Evolutionary conservation across 148 eudicot species (phyloP), one percentile per base, ranked within the genome.

Genomic region (Rhododendron vialii): DNA sequence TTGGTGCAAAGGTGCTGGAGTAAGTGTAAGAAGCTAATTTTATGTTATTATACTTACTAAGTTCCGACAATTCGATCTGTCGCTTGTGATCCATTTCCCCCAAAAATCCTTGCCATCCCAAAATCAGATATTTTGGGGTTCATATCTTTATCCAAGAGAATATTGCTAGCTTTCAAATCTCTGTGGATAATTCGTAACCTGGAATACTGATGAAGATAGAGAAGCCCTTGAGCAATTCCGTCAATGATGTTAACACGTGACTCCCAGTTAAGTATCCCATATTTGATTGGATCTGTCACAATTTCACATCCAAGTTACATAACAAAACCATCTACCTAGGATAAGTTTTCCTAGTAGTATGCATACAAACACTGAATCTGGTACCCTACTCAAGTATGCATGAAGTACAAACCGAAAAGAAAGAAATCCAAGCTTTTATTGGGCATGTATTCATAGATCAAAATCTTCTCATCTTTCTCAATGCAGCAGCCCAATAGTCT

Each of bases 141-240:
- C 28, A 85, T 33, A 11, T 87, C 79, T 38, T 53, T 65, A 55
- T 89, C 91, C 15, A 87, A 84, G 18, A 83, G 71, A 48, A 89
- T 84, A 26, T 89, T 89, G 88, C 91, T 87, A 1, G 89, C 61
- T 59, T 89, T 89, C 61, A 89, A 89, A 85, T 89, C 91, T 26
- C 91, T 48, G 2, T 87, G 89, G 24, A 89, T 89, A 35, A 89
- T 83, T 47, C 36, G 81, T 83, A 89, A 73, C 84, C 91, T 89
- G 8, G 91, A 89, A 69, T 89, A 86, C 4, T 61, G 83, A 53
- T 89, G 91, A 38, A 89, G 91, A 74, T 89, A 87, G 30, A 81
- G 83, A 81, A 81, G 47, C 65, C 71, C 83, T 81, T 59, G 71
- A 3, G 47, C 83, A 81, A 81, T 81, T 38, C 48, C 71, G 24